Evolutionary conservation across 768 basidiomycete genomes (phyloP).

Genomic region (Russula sp.): DNA sequence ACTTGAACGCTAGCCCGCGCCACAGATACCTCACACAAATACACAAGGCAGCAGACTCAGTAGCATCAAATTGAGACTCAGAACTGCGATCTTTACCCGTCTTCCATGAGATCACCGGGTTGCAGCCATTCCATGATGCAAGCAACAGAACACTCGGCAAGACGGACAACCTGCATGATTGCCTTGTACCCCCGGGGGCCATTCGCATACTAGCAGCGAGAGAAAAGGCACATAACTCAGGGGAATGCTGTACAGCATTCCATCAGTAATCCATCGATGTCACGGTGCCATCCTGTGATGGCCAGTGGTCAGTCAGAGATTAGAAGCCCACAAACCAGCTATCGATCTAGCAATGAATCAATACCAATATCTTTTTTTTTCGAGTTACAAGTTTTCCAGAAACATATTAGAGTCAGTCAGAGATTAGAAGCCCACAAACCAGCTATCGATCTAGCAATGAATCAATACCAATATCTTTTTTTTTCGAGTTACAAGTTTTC

Average conservation of each 20-base stretch:
- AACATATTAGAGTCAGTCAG: too few relatives aligned
- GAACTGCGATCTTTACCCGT: too few relatives aligned
- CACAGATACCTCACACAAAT: too few relatives aligned
- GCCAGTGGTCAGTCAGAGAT: not conserved
- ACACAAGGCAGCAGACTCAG: too few relatives aligned
- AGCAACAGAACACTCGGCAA: too few relatives aligned
- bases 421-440: not conserved
- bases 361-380: not conserved
- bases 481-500: conserved; percentile 30
- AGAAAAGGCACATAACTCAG: not conserved
- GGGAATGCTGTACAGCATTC: not conserved
- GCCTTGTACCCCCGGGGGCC: not conserved
- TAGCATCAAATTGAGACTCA: too few relatives aligned
- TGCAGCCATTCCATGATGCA: too few relatives aligned
- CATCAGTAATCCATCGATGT: too few relatives aligned
- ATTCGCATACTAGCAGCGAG: not conserved
- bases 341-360: not conserved
- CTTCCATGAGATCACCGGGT: too few relatives aligned
- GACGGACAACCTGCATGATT: too few relatives aligned
- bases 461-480: not conserved
- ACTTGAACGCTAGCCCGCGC: too few relatives aligned
- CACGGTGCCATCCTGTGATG: not conserved
- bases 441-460: not conserved
- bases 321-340: not conserved
- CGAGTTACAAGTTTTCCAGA: conserved; percentile 38